Conservation (phyloP, 257 asterid species). For the Rhazya stricta region DNA sequence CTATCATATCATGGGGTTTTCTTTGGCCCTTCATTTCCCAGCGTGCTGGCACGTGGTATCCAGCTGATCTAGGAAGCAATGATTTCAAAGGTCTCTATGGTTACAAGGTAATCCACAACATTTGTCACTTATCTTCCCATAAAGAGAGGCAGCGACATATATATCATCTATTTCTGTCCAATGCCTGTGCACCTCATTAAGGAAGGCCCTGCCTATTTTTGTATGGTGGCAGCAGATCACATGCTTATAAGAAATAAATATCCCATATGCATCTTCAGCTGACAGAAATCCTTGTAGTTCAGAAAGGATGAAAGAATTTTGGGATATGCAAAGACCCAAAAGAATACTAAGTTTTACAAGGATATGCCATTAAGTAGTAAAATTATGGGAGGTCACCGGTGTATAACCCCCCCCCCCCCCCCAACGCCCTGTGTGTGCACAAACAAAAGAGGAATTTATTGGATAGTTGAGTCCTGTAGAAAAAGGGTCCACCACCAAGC, state of each 20-base stretch:
- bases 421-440: not conserved
- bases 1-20: constrained; percentile 91
- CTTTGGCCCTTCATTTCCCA: constrained; percentile 86
- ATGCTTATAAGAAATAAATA: not conserved
- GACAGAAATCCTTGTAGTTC: not conserved
- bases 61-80: constrained; percentile 80
- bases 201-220: not conserved
- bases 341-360: not conserved
- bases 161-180: not conserved
- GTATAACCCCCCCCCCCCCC: not conserved
- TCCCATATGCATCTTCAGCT: not conserved
- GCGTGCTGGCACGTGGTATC: constrained; percentile 90
- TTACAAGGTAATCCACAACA: constrained; percentile 51
- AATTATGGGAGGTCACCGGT: not conserved
- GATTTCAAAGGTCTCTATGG: constrained; percentile 96
- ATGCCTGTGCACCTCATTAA: not conserved
- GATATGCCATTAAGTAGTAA: not conserved
- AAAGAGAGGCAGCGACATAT: not conserved
- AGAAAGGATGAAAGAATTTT: not conserved
- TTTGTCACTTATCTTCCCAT: not conserved
- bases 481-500: not conserved
- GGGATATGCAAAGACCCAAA: not conserved
- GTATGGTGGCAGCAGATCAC: not conserved
- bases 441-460: no score
- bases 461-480: not conserved